phyloP scores from a whole-genome alignment of 306 rosid species.

The Lathyrus oleraceus region DNA sequence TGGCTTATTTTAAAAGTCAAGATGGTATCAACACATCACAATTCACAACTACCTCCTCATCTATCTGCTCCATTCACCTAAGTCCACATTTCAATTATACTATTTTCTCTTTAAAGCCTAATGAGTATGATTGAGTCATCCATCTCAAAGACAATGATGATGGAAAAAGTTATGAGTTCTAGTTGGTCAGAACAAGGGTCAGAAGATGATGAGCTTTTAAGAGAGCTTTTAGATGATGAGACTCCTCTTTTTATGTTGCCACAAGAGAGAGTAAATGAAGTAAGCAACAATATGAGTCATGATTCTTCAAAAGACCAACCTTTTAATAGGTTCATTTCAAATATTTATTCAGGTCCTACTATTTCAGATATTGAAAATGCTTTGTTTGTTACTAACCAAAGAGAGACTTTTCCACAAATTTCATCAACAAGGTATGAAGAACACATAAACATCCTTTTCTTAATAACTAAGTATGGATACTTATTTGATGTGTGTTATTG shows the following conservation, averaged over 20 bases:
- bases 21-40: constrained; percentile 44
- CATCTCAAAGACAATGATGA: constrained; percentile 37
- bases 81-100: constrained; percentile 25
- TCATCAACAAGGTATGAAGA: constrained; percentile 52
- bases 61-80: constrained; percentile 61
- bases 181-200: constrained; percentile 54
- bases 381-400: constrained; percentile 48
- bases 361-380: constrained; percentile 73
- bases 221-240: constrained; percentile 68
- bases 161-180: constrained; percentile 47
- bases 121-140: constrained; percentile 42
- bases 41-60: constrained; percentile 47
- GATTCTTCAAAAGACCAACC: constrained; percentile 32
- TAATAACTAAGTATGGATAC: background rate
- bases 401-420: constrained; percentile 45
- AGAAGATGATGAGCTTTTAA: constrained; percentile 64
- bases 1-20: constrained; percentile 55
- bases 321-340: constrained; percentile 46
- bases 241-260: constrained; percentile 55
- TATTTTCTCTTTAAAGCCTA: background rate
- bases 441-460: background rate
- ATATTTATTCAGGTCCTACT: constrained; percentile 73
- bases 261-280: constrained; percentile 13
- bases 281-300: background rate
- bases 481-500: background rate